phyloP scores from a whole-genome alignment of 805 yeast genomes.

The Ogataea ramenticola region DNA sequence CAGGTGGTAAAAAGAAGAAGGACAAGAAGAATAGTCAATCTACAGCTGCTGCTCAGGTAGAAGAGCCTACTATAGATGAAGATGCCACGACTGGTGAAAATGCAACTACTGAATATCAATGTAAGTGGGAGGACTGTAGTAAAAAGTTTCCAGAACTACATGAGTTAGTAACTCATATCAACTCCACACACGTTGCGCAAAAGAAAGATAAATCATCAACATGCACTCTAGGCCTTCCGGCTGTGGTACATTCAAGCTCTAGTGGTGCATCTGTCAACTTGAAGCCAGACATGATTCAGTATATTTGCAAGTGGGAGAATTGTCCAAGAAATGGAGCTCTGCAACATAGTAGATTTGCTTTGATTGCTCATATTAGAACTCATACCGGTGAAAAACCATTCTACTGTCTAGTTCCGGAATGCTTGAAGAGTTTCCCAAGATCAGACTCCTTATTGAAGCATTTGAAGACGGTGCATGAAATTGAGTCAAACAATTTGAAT shows the following conservation, averaged over 20 bases:
- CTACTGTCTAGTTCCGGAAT: conserved; percentile 60
- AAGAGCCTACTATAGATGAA: background rate
- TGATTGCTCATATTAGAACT: conserved; percentile 54
- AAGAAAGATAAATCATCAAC: conserved; percentile 7
- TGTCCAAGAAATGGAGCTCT: conserved; percentile 46
- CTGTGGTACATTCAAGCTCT: background rate
- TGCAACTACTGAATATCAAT: conserved; percentile 7
- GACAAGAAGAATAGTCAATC: background rate
- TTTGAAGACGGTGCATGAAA: conserved; percentile 52
- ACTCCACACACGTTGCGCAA: conserved; percentile 28
- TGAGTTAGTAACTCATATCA: conserved; percentile 33
- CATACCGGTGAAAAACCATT: conserved; percentile 67
- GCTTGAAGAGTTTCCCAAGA: conserved; percentile 50
- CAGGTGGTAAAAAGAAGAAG: background rate
- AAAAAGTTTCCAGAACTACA: conserved; percentile 24
- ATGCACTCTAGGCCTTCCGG: background rate
- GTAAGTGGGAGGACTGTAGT: conserved; percentile 34
- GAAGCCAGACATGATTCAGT: conserved; percentile 24
- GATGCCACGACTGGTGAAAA: background rate
- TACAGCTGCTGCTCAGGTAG: background rate
- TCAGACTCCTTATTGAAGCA: conserved; percentile 62
- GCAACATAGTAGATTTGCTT: conserved; percentile 49
- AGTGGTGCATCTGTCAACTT: conserved; percentile 7
- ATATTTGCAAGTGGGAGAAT: conserved; percentile 55
- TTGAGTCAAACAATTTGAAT: conserved; percentile 22